A percentile compares a stretch with the other conserved stretches of the same genome.
Evolutionary conservation across 176 grass and related monocot species (phyloP).

Genomic region (Canna indica): DNA sequence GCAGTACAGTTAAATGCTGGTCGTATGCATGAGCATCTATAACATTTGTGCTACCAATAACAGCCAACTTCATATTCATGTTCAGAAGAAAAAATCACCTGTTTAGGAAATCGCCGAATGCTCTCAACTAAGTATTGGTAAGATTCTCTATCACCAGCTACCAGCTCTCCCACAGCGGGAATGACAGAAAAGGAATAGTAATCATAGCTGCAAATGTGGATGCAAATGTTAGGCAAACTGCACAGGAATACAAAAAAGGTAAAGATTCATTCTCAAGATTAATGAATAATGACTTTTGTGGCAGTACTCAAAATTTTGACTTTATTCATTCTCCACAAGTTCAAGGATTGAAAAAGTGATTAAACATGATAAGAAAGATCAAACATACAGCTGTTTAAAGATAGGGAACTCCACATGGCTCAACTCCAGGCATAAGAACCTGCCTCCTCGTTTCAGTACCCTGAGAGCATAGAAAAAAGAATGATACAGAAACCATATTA

Average conservation of each 20-base stretch:
- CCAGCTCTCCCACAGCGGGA: conserved; percentile 79
- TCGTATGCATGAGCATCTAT: neutral
- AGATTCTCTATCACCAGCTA: conserved; percentile 61
- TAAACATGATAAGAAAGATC: neutral
- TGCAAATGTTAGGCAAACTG: neutral
- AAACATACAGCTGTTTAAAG: conserved; percentile 82
- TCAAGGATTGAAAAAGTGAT: neutral
- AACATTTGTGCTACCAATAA: neutral
- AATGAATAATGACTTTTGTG: conserved; percentile 2
- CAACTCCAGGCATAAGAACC: conserved; percentile 87
- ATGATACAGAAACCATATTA: conserved; percentile 1
- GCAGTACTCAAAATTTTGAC: neutral
- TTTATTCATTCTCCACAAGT: neutral
- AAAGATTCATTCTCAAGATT: conserved; percentile 1
- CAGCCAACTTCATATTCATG: neutral
- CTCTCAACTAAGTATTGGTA: conserved; percentile 97
- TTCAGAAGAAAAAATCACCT: conserved; percentile 31
- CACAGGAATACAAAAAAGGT: neutral
- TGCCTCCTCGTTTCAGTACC: conserved; percentile 75
- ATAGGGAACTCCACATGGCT: conserved; percentile 70
- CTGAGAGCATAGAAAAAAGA: conserved; percentile 27
- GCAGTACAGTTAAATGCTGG: neutral
- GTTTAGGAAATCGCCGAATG: conserved; percentile 66
- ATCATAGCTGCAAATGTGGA: conserved; percentile 45
- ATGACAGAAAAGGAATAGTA: conserved; percentile 88